Base-by-base conservation (phyloP, 2,329 filamentous ascomycete genomes). In the Beauveria sp. region DNA sequence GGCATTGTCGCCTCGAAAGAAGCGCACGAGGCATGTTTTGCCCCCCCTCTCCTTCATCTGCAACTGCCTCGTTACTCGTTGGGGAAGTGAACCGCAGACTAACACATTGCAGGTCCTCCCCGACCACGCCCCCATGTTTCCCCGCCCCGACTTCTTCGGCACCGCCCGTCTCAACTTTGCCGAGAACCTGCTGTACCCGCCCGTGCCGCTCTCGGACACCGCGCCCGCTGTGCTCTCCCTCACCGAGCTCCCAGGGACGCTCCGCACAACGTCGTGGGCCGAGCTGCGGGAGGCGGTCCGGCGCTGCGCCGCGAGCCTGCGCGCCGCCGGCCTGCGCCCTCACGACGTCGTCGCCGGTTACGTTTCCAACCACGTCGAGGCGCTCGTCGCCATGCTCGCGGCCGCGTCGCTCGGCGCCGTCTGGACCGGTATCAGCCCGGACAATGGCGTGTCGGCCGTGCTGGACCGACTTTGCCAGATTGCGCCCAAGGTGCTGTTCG, bases 351-450 rank as follows among this genome's bases (percentile, higher is more conserved):
- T 88, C n/a, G 84, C 83, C 48, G 86, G 86, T 9, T 96, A 93
- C 71, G 86, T 97, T 16, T 93, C 91, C 24, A 98, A 99, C 70
- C 92, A 97, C 72, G 85, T 86, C 7, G 89, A 96, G 72, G 89
- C 93, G 0, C 77, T 98, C 22, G 87, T 97, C 12, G 91, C 91
- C 22, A 95, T 96, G 87, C 81, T 99, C 38, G 90, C 90, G 1
- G 84, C 91, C 0, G 87, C 91, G 0, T 86, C 90, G 1, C 74
- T 97, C 2, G 95, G 95, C 34, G 93, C 90, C 18, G 84, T 96
- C 43, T 98, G 93, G 93, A 96, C 93, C 0, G 90, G 90, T 7
- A 91, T 97, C 54, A 96, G 90, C 68, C 92, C 93, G 3, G 93
- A 98, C 73, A 96, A 89, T 18, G 93, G 93, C 12, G 90, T 96